Evolutionary conservation across 768 basidiomycete species (phyloP), one percentile per base, ranked within the genome.

Genomic region (Mycena crocata): DNA sequence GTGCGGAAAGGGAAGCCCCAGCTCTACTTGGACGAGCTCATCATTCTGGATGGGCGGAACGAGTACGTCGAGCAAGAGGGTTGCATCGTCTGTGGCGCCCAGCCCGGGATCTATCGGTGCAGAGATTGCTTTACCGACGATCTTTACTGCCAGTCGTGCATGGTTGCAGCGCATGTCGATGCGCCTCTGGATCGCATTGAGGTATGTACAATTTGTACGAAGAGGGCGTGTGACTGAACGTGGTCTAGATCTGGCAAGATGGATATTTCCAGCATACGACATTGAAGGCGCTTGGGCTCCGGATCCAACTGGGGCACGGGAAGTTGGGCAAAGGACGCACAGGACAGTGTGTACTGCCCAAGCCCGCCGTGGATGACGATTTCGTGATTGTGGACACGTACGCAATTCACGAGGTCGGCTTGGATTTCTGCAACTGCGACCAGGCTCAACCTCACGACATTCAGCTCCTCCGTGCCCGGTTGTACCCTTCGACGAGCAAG

Each of bases 391-490:
- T 68, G 19, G 48, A 61, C 28, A 37, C 14, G 10, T 26, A 64
- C 35, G 39, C 26, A 12, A 44, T 71, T 4, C 71, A 72, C 42
- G 60, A 57, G 7, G 57, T 72, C 1, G 31, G 21, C 12, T 17
- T 72, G 1, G 62, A 67, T 32, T 72, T 67, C 51, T 72, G 71
- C 45, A 26, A 15, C 44, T 72, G 71, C 57, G 13, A n/a, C n/a
- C n/a, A 21, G n/a, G 42, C 42, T 5, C 42, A 44, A 23, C n/a
- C 74, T 64, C 37, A 75, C 73, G 30, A 71, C 8, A 37, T 64
- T 30, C 81, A 84, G 46, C 76, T 84, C 0, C 71, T 83, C 0
- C 75, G 75, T 26, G 45, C 66, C 0, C 65, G 71, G 1, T 60
- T 73, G 17, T 83, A 69, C 51, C 81, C 80, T 0, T 75, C 79